Evolutionary conservation across 805 yeast genomes (phyloP), one percentile per base, ranked within the genome.

Genomic region (Pichia eremophila): DNA sequence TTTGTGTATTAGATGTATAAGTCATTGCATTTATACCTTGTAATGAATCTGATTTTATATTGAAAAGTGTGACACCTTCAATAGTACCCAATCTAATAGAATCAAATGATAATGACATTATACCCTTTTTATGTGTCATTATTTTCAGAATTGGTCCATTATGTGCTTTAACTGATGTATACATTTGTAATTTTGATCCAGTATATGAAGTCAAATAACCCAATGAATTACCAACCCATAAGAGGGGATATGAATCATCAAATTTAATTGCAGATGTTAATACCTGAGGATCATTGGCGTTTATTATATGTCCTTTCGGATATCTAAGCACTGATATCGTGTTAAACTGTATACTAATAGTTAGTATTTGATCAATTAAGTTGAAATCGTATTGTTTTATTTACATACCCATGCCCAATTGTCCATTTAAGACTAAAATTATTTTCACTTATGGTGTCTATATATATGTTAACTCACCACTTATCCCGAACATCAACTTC

Each of bases 221-320:
- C 37, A 69, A 72, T 1, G 77, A 62, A 60, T 86, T 93, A 17
- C 95, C 95, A 1, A 82, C 72, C 98, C 98, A 91, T 2, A 90
- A 60, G 41, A 93, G 68, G 55, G 90, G 93, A 50, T 80, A 76
- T n/a, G 74, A 66, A 36, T 73, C 73, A 65, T 90, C 96, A 62
- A 89, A 89, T 4, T 65, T 63, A 8, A 78, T 40, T 11, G 64
- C 54, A 2, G 70, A 60, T 9, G 61, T 52, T 38, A 57, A 28
- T 5, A 52, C 47, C 50, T 59, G 35, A 45, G 56, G 7, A 55
- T 57, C 43, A 28, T 50, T 36, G 5, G 50, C 50, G 22, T 47
- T 22, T n/a, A 48, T 53, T 8, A 51, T 46, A 12, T 53, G 51
- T 35, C 54, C 50, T 43, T 61, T 59, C 19, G 68, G 53, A 43